phyloP scores from a whole-genome alignment of 1,139 yeast species.

The Entelexis sorbosivorans region DNA sequence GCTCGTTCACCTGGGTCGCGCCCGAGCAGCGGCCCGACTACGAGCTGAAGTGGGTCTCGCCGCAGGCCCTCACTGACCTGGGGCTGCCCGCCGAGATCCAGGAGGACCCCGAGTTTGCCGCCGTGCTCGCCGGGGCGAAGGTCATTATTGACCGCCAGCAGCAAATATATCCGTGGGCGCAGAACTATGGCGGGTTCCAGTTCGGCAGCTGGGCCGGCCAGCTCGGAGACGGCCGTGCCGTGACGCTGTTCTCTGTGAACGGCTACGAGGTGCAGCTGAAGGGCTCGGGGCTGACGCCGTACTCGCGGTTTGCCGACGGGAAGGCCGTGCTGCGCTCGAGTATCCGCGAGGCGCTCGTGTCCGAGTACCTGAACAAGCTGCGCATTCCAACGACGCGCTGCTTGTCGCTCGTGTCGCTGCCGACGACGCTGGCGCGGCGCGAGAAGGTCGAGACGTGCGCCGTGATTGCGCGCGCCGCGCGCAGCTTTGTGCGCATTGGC shows the following conservation, averaged over 20 bases:
- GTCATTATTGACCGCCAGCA: slow-evolving; percentile 32
- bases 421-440: slow-evolving; percentile 67
- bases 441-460: slow-evolving; percentile 67
- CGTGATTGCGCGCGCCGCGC: slow-evolving; percentile 71
- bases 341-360: slow-evolving; percentile 73
- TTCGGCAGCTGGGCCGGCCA: slow-evolving; percentile 97
- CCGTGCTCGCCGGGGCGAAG: slow-evolving; percentile 53
- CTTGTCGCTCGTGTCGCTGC: slow-evolving; percentile 56
- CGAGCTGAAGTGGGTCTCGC: slow-evolving; percentile 48
- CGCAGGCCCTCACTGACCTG: slow-evolving; percentile 49
- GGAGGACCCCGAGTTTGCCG: slow-evolving; percentile 37
- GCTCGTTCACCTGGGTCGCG: slow-evolving; percentile 58
- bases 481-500: slow-evolving; percentile 79
- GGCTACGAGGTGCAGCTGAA: slow-evolving; percentile 68
- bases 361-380: slow-evolving; percentile 69
- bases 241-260: slow-evolving; percentile 61
- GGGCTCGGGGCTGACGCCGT: slow-evolving; percentile 89
- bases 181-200: slow-evolving; percentile 92
- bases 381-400: slow-evolving; percentile 87
- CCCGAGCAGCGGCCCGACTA: slow-evolving; percentile 45
- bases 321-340: slow-evolving; percentile 84
- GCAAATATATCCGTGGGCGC: slow-evolving; percentile 70
- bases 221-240: slow-evolving; percentile 88
- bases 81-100: slow-evolving; percentile 38
- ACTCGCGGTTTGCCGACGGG: slow-evolving; percentile 91